Evolutionary conservation across 139 green algal species (phyloP), one percentile per base, ranked within the genome.

Genomic region (Chlamydomonas eustigma): DNA sequence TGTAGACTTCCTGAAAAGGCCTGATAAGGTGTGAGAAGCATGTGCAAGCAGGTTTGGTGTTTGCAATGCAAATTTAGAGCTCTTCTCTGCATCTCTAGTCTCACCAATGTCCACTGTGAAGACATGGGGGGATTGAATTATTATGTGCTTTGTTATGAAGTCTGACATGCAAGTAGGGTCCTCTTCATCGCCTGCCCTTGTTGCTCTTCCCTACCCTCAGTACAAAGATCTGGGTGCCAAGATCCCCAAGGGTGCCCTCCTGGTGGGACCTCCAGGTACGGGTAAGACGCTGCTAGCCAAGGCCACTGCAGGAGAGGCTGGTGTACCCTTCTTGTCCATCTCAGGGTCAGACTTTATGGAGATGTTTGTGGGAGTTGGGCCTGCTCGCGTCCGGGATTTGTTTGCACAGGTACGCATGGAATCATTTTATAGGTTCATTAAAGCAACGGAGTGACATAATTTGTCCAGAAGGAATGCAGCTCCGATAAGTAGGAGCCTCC

Each of bases 211-310:
- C 44, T 18, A 28, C 44, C 18, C 18, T 12, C 44, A 58, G 71
- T 91, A 91, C 69, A 87, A 85, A 73, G 85, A 93, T 35, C 85
- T 96, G 74, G 91, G 94, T 2, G 95, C 93, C 37, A 93, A 94
- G 71, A 97, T 98, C 71, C 95, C 95, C 34, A 94, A 94, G 78
- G 95, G 95, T 34, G 68, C 68, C 3, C 90, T 97, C 35, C 88
- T 97, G 36, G 92, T 97, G 38, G 92, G 92, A 1, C 92, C 92
- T 12, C 92, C 92, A 28, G 92, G 92, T 67, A 96, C 91, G 1
- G 91, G 91, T 58, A 96, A 96, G 84, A 99, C 94, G n/a, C 86
- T 98, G 81, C 89, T 99, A 73, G 95, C 95, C 51, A 97, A 97
- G 80, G 95, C 95, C 0, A 97, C 96, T 3, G 95, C 95, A 22